phyloP scores from a whole-genome alignment of 2,329 filamentous ascomycete species.

The Epichloe scottii region DNA sequence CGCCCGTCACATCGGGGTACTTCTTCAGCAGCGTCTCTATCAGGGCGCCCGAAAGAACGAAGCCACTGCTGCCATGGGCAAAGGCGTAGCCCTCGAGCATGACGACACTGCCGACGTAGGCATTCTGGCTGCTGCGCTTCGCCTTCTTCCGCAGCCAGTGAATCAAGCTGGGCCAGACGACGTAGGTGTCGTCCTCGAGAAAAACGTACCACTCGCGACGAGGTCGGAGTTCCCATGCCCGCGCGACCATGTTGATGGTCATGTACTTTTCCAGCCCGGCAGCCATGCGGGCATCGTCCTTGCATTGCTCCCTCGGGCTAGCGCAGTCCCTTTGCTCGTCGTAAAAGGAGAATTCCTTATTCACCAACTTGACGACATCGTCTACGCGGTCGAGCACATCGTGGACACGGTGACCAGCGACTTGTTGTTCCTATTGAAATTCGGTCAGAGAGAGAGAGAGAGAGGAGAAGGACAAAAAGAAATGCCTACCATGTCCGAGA shows the following conservation, averaged over 20 bases:
- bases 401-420: constrained; percentile 32
- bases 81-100: constrained; percentile 33
- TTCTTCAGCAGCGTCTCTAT: constrained; percentile 34
- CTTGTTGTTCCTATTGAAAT: constrained; percentile 30
- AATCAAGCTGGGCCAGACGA: constrained; percentile 41
- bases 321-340: constrained; percentile 32
- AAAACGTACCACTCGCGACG: constrained; percentile 46
- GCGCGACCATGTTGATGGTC: constrained; percentile 44
- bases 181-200: constrained; percentile 45
- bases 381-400: constrained; percentile 28
- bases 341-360: constrained; percentile 34
- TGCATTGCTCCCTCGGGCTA: constrained; percentile 33
- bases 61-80: constrained; percentile 46
- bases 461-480: neutral
- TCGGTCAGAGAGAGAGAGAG: neutral
- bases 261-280: constrained; percentile 52
- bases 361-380: constrained; percentile 23
- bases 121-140: constrained; percentile 28
- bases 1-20: constrained; percentile 29
- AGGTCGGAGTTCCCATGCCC: constrained; percentile 41
- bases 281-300: constrained; percentile 18
- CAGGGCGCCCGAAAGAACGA: constrained; percentile 39
- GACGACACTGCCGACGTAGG: constrained; percentile 40
- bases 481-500: constrained; percentile 35
- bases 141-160: constrained; percentile 33